Conservation (phyloP, 768 basidiomycete genomes). For the Lentinula detonsa region DNA sequence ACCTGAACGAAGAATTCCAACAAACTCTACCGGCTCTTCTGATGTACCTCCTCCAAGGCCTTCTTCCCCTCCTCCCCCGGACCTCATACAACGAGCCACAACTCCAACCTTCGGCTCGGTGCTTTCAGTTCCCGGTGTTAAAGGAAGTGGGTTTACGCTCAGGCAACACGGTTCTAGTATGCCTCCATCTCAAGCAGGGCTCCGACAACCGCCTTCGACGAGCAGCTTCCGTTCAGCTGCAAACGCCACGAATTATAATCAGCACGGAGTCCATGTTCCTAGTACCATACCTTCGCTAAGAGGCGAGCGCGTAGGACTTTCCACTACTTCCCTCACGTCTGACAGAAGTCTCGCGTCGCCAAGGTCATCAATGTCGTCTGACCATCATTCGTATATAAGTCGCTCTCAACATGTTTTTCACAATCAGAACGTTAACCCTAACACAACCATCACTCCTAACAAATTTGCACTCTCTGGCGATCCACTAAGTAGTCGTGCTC, state of each 20-base stretch:
- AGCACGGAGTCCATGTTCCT: constrained; percentile 33
- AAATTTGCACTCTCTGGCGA: constrained; percentile 1
- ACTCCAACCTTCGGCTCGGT: constrained; percentile 74
- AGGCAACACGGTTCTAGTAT: constrained; percentile 72
- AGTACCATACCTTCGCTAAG: constrained; percentile 27
- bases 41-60: constrained; percentile 81
- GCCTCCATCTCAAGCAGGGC: constrained; percentile 59
- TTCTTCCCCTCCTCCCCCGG: constrained; percentile 87
- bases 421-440: constrained; percentile 20
- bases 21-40: constrained; percentile 33
- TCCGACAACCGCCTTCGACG: constrained; percentile 72
- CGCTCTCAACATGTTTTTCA: constrained; percentile 24
- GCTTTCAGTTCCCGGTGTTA: constrained; percentile 42
- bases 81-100: constrained; percentile 88
- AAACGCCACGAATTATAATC: constrained; percentile 49
- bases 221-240: constrained; percentile 79
- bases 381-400: constrained; percentile 48
- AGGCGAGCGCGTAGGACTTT: constrained; percentile 52
- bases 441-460: constrained; percentile 9
- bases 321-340: constrained; percentile 65
- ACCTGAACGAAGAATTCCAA: constrained; percentile 55
- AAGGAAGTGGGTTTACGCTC: constrained; percentile 30
- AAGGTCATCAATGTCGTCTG: constrained; percentile 79
- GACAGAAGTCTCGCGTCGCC: constrained; percentile 65
- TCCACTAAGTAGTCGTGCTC: constrained; percentile 11